A percentile compares a stretch with the other conserved stretches of the same genome.
Evolutionary conservation across 148 eudicot genomes (phyloP).

Genomic region (Cornus kousa): DNA sequence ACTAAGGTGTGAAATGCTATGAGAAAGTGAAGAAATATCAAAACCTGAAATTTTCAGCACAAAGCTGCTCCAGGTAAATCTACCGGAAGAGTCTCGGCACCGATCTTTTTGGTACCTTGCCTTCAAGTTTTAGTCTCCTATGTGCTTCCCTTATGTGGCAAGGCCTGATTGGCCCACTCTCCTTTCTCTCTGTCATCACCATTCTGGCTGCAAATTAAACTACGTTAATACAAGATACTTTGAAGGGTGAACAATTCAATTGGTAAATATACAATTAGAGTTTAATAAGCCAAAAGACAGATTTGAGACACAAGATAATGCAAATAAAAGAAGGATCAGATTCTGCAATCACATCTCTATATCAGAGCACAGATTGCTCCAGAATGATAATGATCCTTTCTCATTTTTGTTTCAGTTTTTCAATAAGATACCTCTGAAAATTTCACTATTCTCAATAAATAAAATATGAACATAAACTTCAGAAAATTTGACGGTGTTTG

Average conservation of each 20-base stretch:
- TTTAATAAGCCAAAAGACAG: background rate
- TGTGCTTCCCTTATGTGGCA: slow-evolving; percentile 91
- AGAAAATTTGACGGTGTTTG: background rate
- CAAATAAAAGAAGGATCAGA: background rate
- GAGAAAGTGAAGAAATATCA: background rate
- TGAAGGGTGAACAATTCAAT: background rate
- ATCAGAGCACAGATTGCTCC: background rate
- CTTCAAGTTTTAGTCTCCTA: slow-evolving; percentile 84
- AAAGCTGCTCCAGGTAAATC: slow-evolving; percentile 4
- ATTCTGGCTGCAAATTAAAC: slow-evolving; percentile 54
- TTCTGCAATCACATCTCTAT: background rate
- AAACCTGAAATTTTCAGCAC: background rate
- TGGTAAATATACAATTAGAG: background rate
- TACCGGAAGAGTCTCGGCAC: slow-evolving; percentile 87
- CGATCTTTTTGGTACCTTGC: slow-evolving; percentile 80
- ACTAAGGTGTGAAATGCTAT: background rate
- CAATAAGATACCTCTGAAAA: background rate
- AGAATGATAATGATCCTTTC: background rate
- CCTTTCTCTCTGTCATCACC: slow-evolving; percentile 87
- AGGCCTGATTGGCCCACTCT: slow-evolving; percentile 85
- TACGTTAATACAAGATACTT: background rate
- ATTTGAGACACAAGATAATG: background rate
- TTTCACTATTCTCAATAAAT: slow-evolving; percentile 68
- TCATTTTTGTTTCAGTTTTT: slow-evolving; percentile 5
- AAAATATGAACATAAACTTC: background rate